Evolutionary conservation across 2,329 filamentous ascomycete species (phyloP), one percentile per base, ranked within the genome.

Genomic region (Epichloe sibirici): DNA sequence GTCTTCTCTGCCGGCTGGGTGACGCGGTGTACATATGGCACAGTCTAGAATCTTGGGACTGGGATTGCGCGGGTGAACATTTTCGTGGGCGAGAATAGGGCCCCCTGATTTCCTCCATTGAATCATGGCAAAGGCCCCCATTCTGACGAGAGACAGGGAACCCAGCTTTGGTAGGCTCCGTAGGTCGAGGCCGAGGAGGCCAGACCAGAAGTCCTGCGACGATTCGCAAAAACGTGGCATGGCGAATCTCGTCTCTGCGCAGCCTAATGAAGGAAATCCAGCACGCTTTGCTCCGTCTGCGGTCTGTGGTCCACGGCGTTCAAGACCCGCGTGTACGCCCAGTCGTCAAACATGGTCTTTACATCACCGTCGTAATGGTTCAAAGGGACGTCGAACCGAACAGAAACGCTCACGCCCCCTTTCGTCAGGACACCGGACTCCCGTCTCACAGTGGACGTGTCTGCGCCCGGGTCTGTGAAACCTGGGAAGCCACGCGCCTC

Each of bases 331-430:
- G 35, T 42, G 37, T 40, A 42, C 17, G 37, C 47, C 57, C 48
- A 58, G 49, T 47, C 43, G 12, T 51, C 53, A 21, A 57, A 52
- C 31, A 55, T 39, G 13, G 51, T 49, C 21, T 54, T 49, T 5
- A 56, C 54, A 34, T 57, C 56, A 9, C 43, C 43, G 6, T 57
- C 54, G 25, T 56, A 56, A 28, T 49, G 50, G 49, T 56, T 52
- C 35, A 54, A 56, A 11, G 54, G 56, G 21, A 48, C 38, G 17
- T 51, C 52, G 44, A 54, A 48, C 15, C 49, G 5, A 8, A 54
- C 37, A 35, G 31, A 25, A 52, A 47, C 17, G 34, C 42, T 13
- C 21, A 42, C 12, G 45, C 31, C 38, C 15, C 42, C 31, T 15
- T 15, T 53, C 34, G 35, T 37, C 40, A 11, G 47, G 42, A 7